Conservation (phyloP, 148 eudicot genomes). For the Heliosperma pusillum region DNA sequence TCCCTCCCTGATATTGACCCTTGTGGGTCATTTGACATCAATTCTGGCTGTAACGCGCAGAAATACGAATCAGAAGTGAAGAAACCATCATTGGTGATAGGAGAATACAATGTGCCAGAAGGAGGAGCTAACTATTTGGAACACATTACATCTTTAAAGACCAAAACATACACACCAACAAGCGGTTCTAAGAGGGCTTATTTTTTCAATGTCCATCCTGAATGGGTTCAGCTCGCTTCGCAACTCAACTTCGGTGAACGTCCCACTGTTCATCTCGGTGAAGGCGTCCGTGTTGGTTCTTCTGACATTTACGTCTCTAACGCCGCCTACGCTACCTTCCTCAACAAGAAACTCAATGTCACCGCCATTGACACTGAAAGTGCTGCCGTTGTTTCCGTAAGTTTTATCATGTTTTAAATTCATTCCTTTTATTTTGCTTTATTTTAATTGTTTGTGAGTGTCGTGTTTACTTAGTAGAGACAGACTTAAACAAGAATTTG, state of each 20-base stretch:
- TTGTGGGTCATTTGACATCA: too few species aligned
- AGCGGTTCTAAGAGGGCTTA: constrained; percentile 1
- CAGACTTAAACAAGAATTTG: too few species aligned
- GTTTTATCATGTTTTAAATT: too few species aligned
- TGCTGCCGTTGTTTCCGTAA: constrained; percentile 26
- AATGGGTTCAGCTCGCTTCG: constrained; percentile 21
- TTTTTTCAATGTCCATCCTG: constrained; percentile 12
- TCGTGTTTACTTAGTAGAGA: too few species aligned
- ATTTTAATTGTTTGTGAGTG: too few species aligned
- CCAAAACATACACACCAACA: constrained; percentile 5
- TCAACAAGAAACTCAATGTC: constrained; percentile 8
- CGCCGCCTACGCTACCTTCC: constrained; percentile 11
- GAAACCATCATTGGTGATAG: background rate
- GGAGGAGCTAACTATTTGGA: constrained; percentile 19
- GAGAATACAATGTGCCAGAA: constrained; percentile 26
- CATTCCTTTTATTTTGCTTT: too few species aligned
- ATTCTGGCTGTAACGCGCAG: too few species aligned
- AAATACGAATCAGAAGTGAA: background rate
- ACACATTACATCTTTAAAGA: background rate
- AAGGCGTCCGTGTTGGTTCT: constrained; percentile 4
- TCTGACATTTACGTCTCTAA: constrained; percentile 20
- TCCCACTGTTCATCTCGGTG: constrained; percentile 21
- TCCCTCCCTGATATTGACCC: too few species aligned
- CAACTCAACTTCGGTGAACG: constrained; percentile 14
- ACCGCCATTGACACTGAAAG: constrained; percentile 22